Conservation (phyloP, 345 rosid genomes). For the Brassica rapa region DNA sequence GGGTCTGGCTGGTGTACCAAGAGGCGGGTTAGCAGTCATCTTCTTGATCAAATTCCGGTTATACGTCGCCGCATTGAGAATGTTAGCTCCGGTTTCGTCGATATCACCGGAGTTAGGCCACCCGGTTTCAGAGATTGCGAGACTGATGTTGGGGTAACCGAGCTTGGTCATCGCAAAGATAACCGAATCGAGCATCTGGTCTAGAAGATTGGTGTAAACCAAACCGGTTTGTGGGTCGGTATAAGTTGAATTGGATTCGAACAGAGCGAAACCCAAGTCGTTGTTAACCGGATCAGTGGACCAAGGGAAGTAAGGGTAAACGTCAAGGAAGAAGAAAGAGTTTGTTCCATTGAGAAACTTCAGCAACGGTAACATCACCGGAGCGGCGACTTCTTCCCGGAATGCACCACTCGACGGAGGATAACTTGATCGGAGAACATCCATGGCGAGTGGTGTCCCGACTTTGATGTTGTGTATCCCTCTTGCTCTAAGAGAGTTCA, state of each 20-base stretch:
- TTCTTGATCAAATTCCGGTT: slow-evolving; percentile 64
- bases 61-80: slow-evolving; percentile 70
- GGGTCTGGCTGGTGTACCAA: slow-evolving; percentile 79
- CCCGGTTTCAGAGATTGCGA: slow-evolving; percentile 77
- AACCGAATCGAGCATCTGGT: slow-evolving; percentile 78
- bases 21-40: slow-evolving; percentile 48
- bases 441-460: slow-evolving; percentile 82
- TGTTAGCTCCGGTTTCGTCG: slow-evolving; percentile 64
- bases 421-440: slow-evolving; percentile 47
- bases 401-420: slow-evolving; percentile 76
- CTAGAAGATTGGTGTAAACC: slow-evolving; percentile 65
- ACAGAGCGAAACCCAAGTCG: slow-evolving; percentile 55
- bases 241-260: slow-evolving; percentile 46
- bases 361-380: slow-evolving; percentile 61
- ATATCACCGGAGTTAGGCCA: slow-evolving; percentile 81
- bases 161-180: slow-evolving; percentile 62
- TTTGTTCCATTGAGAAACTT: slow-evolving; percentile 62
- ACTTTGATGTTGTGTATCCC: slow-evolving; percentile 62
- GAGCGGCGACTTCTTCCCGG: slow-evolving; percentile 49
- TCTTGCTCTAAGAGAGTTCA: slow-evolving; percentile 45
- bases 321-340: slow-evolving; percentile 74
- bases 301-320: slow-evolving; percentile 82
- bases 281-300: slow-evolving; percentile 45
- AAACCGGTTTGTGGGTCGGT: slow-evolving; percentile 58
- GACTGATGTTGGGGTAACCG: slow-evolving; percentile 50